These are phyloP conservation scores for Vitis cinerea DNA, from an alignment of 164 flowering plant genomes.

Conservation along the genomic window DNA sequence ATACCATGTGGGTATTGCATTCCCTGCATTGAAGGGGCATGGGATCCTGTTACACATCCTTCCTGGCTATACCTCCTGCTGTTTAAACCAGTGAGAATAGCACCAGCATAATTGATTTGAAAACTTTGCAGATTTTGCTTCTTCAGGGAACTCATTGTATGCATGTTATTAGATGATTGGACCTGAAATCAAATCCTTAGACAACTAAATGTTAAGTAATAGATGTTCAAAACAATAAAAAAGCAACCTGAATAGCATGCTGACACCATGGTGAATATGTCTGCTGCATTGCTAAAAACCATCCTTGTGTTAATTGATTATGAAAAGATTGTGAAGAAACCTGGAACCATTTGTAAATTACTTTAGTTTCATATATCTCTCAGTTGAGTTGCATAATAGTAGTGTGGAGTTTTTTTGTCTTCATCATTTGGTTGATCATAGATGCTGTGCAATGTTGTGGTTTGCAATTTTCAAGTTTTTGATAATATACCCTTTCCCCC, in stretches of 20 bases:
- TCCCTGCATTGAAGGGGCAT: background rate
- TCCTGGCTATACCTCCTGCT: background rate
- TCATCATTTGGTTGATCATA: background rate
- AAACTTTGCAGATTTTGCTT: background rate
- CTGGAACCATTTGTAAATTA: background rate
- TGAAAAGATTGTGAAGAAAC: background rate
- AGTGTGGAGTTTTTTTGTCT: background rate
- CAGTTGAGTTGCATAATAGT: background rate
- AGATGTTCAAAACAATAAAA: background rate
- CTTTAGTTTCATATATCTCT: background rate
- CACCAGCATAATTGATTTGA: too few relatives aligned
- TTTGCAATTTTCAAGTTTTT: too few relatives aligned
- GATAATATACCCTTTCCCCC: background rate
- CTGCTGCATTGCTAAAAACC: background rate
- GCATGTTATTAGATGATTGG: background rate
- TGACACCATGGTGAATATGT: background rate
- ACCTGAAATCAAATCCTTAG: background rate
- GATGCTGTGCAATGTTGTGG: too few relatives aligned
- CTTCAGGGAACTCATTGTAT: background rate
- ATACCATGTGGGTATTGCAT: background rate
- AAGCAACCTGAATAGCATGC: background rate
- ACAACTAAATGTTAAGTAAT: background rate
- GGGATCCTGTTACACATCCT: background rate
- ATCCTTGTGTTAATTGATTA: background rate
- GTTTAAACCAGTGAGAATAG: background rate